Base-by-base conservation (phyloP, 345 rosid species). In the Eucalyptus erythrocorys region DNA sequence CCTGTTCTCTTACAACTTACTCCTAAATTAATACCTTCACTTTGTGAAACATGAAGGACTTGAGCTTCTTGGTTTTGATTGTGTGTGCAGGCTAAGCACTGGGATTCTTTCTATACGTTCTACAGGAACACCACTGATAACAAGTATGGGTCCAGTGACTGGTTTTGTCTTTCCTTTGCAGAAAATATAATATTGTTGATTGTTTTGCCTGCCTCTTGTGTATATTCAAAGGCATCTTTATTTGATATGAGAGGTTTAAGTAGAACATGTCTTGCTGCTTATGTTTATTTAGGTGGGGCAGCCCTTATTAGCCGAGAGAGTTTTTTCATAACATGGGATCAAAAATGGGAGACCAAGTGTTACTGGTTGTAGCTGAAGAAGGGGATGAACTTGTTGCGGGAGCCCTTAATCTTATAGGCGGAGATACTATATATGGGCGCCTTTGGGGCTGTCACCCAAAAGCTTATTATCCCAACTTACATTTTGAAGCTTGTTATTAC, bases 401-500 rank as follows among this genome's bases (percentile, higher is more conserved):
- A 94, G 99, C 99, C 55, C 91, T 97, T 89, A 96, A 97, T 94
- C 94, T 97, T 86, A 96, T 97, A 27, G 99, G 99, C 13, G 99
- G 99, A 90, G 99, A 96, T 90, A 89, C 98, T 82, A 87, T 97
- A 48, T 97, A 92, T 89, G 99, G 99, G n/a, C 96, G 99, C 24
- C 92, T 96, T 26, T 97, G 99, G 99, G 99, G 99, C 88, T 96
- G 98, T 87, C 93, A 94, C 88, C 97, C 97, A 3, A 92, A 88
- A 57, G 95, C 94, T 59, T 95, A 97, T 89, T 97, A 95, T 90
- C 99, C 99, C 45, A 90, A 95, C 91, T 94, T 97, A 91, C 99
- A 97, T 90, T 97, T 97, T 89, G 99, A 97, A 93, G 98, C 99
- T 10, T 97, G 99, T 90, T 96, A 97, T 92, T 97, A 97, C 94